Evolutionary conservation across 2,329 filamentous ascomycete genomes (phyloP).

Genomic region (Exserohilum rostratum): DNA sequence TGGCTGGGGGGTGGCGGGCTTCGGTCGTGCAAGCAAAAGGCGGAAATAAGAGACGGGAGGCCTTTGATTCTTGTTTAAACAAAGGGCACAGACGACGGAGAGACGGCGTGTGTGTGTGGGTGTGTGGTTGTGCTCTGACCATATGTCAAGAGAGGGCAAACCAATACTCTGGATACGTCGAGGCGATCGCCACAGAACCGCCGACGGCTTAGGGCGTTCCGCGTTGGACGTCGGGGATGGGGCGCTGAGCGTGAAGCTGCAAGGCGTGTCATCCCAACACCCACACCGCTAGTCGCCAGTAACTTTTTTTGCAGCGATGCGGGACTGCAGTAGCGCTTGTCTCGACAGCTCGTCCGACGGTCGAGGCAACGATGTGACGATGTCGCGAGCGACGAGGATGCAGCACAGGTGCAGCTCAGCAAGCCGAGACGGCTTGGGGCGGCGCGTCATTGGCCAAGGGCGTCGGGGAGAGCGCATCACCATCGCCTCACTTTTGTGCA

Average conservation of each 20-base stretch:
- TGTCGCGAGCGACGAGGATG: conserved; percentile 23
- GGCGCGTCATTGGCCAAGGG: conserved; percentile 32
- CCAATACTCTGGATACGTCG: conserved; percentile 27
- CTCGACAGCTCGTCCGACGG: conserved; percentile 28
- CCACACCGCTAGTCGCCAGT: conserved; percentile 38
- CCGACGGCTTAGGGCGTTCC: conserved; percentile 28
- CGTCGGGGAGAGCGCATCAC: conserved; percentile 27
- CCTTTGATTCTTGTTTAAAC: conserved; percentile 46
- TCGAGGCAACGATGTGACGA: conserved; percentile 19
- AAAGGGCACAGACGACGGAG: conserved; percentile 26
- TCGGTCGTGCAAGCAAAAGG: conserved; percentile 29
- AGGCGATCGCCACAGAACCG: conserved; percentile 37
- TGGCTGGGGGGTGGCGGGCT: conserved; percentile 30
- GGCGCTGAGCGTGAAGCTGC: conserved; percentile 36
- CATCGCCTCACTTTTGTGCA: conserved; percentile 40
- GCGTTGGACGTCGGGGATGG: conserved; percentile 16
- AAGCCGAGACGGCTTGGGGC: conserved; percentile 22
- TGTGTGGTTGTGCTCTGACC: conserved; percentile 27
- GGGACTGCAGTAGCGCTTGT: conserved; percentile 30
- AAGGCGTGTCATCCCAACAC: conserved; percentile 32
- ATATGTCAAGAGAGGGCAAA: conserved; percentile 34
- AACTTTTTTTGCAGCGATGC: conserved; percentile 15
- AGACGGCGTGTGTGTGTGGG: no score
- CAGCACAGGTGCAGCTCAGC: conserved; percentile 23
- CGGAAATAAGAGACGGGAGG: conserved; percentile 33